Percentiles rank a stretch among this genome's conserved stretches.
Evolutionary conservation across 805 yeast genomes (phyloP).

Genomic region (Monosporozyma siamensis): DNA sequence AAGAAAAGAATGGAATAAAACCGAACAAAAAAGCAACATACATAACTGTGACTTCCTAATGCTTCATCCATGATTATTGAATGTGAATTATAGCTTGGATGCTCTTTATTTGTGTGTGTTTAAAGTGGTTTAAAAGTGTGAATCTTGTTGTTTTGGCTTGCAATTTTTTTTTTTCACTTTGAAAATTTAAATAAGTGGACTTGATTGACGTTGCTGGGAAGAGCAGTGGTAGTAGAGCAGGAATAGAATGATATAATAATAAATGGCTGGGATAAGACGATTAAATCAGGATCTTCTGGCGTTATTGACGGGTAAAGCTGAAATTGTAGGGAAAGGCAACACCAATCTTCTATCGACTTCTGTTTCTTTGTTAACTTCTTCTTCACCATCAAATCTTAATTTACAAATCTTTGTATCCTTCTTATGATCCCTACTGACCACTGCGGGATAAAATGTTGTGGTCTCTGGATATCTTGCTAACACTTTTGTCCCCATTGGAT

Average conservation of each 20-base stretch:
- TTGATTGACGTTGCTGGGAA: too few relatives aligned
- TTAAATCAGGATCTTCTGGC: slow-evolving; percentile 2
- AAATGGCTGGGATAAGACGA: too few relatives aligned
- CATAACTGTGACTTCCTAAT: slow-evolving; percentile 4
- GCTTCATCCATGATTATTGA: slow-evolving; percentile 6
- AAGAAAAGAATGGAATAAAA: too few relatives aligned
- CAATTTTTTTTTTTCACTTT: background rate
- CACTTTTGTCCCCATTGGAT: slow-evolving; percentile 72
- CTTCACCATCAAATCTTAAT: slow-evolving; percentile 90
- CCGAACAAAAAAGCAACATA: slow-evolving; percentile 1
- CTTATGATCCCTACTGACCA: slow-evolving; percentile 65
- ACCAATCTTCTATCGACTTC: slow-evolving; percentile 83
- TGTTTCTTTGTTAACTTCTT: slow-evolving; percentile 90
- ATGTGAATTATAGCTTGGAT: background rate
- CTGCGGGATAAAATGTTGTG: slow-evolving; percentile 92
- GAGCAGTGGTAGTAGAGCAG: too few relatives aligned
- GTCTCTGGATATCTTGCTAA: slow-evolving; percentile 95
- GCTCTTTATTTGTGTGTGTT: background rate
- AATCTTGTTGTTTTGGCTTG: background rate
- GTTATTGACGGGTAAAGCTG: slow-evolving; percentile 10
- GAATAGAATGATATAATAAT: too few relatives aligned
- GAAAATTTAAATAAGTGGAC: too few relatives aligned
- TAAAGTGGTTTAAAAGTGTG: background rate
- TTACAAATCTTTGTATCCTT: slow-evolving; percentile 59
- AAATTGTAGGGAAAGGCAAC: slow-evolving; percentile 51